These are phyloP conservation scores for Torulaspora microellipsoides DNA, from an alignment of 805 yeast species.

Conservation along the genomic window DNA sequence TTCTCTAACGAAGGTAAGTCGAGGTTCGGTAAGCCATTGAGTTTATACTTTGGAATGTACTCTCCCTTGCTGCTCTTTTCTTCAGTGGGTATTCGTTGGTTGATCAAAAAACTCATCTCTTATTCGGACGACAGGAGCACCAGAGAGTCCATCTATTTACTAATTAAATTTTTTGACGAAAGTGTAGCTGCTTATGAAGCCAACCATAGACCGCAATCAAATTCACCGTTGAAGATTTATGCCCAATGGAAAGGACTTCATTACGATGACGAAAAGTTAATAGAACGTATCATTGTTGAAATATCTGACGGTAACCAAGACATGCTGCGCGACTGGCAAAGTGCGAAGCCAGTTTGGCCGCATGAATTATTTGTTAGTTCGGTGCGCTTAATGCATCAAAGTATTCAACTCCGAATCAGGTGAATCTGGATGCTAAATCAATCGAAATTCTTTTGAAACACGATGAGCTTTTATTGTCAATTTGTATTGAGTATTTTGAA, in stretches of 20 bases:
- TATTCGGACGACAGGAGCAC: slow-evolving; percentile 7
- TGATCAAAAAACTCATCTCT: slow-evolving; percentile 9
- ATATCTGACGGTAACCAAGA: background rate
- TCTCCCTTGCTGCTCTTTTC: slow-evolving; percentile 11
- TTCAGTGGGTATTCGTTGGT: slow-evolving; percentile 12
- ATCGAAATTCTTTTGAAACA: background rate
- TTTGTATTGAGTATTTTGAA: slow-evolving; percentile 3
- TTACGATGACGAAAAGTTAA: background rate
- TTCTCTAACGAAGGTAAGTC: background rate
- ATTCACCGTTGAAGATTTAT: background rate
- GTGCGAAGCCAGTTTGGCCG: too few species aligned
- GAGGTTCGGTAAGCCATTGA: background rate
- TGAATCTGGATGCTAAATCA: background rate
- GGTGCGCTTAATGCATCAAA: background rate
- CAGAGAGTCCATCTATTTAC: slow-evolving; percentile 12
- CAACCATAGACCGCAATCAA: background rate
- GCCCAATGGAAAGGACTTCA: background rate
- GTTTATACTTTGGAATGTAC: slow-evolving; percentile 13
- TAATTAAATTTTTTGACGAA: slow-evolving; percentile 13
- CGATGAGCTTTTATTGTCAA: background rate
- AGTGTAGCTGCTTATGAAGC: background rate
- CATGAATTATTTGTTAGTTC: background rate
- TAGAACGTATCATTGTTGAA: background rate
- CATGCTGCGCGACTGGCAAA: too few species aligned
- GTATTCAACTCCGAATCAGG: too few species aligned